Conservation (phyloP, 1,284 basidiomycete species). For the Agroathelia rolfsii region DNA sequence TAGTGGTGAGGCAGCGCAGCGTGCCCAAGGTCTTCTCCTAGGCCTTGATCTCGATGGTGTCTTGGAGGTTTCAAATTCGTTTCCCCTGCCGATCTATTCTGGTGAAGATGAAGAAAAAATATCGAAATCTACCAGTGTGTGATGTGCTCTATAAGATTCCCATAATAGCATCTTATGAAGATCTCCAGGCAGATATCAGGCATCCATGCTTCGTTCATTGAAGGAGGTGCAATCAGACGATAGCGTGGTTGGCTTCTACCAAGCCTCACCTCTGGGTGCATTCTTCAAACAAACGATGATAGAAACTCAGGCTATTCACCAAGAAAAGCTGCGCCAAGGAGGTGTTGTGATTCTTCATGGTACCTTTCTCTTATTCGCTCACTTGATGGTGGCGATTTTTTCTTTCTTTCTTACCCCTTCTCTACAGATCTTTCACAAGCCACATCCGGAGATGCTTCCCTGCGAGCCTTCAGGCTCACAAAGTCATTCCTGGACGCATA, state of each 20-base stretch:
- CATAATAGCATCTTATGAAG: constrained; percentile 7
- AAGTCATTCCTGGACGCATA: constrained; percentile 79
- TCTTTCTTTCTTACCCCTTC: constrained; percentile 1
- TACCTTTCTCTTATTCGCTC: constrained; percentile 20
- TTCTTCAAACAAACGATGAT: constrained; percentile 87
- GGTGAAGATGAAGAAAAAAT: constrained; percentile 74
- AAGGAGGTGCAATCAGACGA: constrained; percentile 93
- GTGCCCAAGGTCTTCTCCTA: constrained; percentile 77
- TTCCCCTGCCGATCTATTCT: constrained; percentile 69
- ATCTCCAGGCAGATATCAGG: constrained; percentile 66
- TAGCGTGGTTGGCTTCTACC: constrained; percentile 95
- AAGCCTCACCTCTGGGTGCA: constrained; percentile 83
- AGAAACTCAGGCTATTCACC: constrained; percentile 80
- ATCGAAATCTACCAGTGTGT: constrained; percentile 58
- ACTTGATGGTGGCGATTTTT: constrained; percentile 7
- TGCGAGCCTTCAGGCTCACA: constrained; percentile 88
- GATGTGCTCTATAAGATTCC: constrained; percentile 6
- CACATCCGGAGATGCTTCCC: constrained; percentile 77
- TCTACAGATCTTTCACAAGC: constrained; percentile 59
- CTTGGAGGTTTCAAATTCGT: constrained; percentile 89
- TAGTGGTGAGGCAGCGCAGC: constrained; percentile 55
- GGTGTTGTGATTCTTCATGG: constrained; percentile 90
- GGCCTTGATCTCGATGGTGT: constrained; percentile 88
- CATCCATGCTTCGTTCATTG: constrained; percentile 77
- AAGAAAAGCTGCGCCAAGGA: constrained; percentile 72